These are phyloP conservation scores for Calocybe indica DNA, from an alignment of 768 basidiomycete genomes.

Conservation along the genomic window DNA sequence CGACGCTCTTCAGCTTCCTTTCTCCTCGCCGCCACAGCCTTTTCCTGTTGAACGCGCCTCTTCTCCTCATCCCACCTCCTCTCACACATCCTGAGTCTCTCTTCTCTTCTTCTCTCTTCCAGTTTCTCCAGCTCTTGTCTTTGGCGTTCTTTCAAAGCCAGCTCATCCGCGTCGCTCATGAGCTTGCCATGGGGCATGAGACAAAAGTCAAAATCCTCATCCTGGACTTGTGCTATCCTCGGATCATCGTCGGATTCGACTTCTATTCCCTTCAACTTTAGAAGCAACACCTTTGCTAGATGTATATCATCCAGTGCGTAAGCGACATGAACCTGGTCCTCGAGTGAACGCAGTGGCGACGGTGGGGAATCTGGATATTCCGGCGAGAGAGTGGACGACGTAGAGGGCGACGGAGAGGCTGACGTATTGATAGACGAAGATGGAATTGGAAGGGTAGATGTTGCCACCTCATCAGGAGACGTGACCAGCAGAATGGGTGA, in stretches of 20 bases:
- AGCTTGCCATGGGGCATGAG: constrained; percentile 38
- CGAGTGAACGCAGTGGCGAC: constrained; percentile 39
- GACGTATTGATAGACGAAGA: constrained; percentile 1
- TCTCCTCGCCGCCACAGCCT: constrained; percentile 23
- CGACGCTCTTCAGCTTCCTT: constrained; percentile 25
- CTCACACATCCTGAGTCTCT: constrained; percentile 40
- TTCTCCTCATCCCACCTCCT: constrained; percentile 44
- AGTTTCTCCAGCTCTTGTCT: constrained; percentile 25
- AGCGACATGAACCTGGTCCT: constrained; percentile 62
- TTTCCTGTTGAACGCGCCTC: constrained; percentile 33
- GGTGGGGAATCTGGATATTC: constrained; percentile 44
- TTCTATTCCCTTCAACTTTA: constrained; percentile 57
- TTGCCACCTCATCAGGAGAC: too few relatives aligned
- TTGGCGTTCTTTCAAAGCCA: constrained; percentile 19
- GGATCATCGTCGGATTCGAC: constrained; percentile 56
- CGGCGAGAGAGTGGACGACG: constrained; percentile 24
- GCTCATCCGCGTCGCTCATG: constrained; percentile 36
- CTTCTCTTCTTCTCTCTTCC: constrained; percentile 29
- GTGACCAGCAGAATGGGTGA: too few relatives aligned
- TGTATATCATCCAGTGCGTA: constrained; percentile 65
- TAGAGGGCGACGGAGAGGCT: constrained; percentile 20
- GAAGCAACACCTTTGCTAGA: constrained; percentile 57
- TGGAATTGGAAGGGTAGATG: too few relatives aligned
- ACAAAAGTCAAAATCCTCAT: constrained; percentile 44
- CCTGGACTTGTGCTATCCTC: constrained; percentile 53